Evolutionary conservation across 1,139 yeast species (phyloP).

Genomic region (Fermentozyma sake): DNA sequence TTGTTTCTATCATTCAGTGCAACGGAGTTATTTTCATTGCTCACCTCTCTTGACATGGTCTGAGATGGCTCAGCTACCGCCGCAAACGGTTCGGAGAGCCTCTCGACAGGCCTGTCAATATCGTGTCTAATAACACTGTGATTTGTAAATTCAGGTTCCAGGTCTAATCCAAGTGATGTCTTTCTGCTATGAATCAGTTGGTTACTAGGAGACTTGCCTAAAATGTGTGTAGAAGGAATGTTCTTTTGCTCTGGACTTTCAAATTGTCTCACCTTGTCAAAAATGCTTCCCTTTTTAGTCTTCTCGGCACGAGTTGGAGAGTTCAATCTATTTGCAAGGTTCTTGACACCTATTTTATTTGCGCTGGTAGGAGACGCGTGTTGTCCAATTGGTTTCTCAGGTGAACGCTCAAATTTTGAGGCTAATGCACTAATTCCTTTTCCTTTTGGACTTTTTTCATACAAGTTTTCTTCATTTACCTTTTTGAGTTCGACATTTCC

Average conservation of each 20-base stretch:
- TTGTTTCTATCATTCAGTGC: no score
- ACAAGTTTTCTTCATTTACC: constrained; percentile 2
- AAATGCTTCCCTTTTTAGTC: constrained; percentile 20
- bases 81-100: constrained; percentile 17
- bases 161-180: constrained; percentile 4
- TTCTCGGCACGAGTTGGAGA: constrained; percentile 13
- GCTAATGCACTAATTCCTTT: constrained; percentile 15
- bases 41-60: no score
- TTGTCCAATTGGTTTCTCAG: constrained; percentile 2
- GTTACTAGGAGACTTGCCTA: constrained; percentile 5
- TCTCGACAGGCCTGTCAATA: constrained; percentile 2
- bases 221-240: not conserved
- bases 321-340: constrained; percentile 11
- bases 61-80: constrained; percentile 6
- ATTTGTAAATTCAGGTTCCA: constrained; percentile 5
- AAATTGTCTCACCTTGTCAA: constrained; percentile 38
- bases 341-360: constrained; percentile 1
- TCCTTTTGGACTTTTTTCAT: no score
- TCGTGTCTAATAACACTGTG: constrained; percentile 6
- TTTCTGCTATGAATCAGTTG: constrained; percentile 6
- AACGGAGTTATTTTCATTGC: constrained; percentile 5
- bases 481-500: not conserved
- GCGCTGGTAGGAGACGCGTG: not conserved
- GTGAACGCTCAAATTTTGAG: constrained; percentile 14
- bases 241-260: constrained; percentile 21